phyloP scores from a whole-genome alignment of 306 rosid genomes.

The Dryas octopetala region DNA sequence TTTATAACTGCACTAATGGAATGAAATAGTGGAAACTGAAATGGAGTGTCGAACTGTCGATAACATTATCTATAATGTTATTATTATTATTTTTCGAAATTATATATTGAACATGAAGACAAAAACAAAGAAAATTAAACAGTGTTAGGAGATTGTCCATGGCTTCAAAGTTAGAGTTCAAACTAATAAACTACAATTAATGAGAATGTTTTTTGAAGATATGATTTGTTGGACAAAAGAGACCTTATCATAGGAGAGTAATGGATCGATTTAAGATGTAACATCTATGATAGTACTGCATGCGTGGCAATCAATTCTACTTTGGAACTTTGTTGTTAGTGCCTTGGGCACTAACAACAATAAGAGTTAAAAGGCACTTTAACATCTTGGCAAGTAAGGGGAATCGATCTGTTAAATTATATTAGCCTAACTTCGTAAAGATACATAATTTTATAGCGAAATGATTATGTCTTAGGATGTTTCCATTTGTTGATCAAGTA shows the following conservation, averaged over 20 bases:
- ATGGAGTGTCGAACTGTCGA: no score
- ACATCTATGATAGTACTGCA: constrained; percentile 28
- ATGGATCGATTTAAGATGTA: constrained; percentile 21
- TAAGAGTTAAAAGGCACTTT: constrained; percentile 16
- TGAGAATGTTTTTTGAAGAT: not conserved
- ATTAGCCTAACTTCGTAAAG: constrained; percentile 21
- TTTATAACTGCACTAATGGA: no score
- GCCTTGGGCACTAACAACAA: constrained; percentile 50
- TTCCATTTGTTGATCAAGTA: constrained; percentile 36
- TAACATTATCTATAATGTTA: no score
- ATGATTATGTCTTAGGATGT: constrained; percentile 49
- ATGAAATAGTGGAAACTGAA: no score
- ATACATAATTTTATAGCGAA: constrained; percentile 29
- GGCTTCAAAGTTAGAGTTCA: not conserved
- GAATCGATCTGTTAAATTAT: constrained; percentile 28
- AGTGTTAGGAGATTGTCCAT: not conserved
- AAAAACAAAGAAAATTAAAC: not conserved
- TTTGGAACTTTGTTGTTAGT: constrained; percentile 51
- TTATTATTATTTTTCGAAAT: no score
- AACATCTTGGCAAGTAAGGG: constrained; percentile 36
- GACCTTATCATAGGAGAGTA: constrained; percentile 25
- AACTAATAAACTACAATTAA: not conserved
- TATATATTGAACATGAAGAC: not conserved
- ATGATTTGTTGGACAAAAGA: not conserved
- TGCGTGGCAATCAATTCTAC: constrained; percentile 38